Conservation (phyloP, 2,329 filamentous ascomycete genomes). For the Fusarium subtropicale region DNA sequence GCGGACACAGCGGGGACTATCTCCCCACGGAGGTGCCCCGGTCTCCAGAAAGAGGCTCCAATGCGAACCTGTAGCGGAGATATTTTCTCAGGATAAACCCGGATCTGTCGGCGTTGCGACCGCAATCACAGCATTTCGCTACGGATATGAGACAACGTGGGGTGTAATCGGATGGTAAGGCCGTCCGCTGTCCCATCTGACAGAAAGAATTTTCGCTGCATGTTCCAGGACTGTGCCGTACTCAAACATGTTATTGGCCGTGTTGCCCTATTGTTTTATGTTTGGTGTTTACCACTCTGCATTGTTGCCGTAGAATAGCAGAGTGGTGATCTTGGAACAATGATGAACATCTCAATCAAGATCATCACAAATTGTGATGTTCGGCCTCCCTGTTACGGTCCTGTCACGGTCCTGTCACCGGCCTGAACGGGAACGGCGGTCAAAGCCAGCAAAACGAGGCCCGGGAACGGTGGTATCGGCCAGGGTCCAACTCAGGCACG, state of each 20-base stretch:
- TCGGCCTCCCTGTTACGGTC: conserved; percentile 12
- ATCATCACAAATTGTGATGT: conserved; percentile 9
- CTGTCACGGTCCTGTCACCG: too few relatives aligned
- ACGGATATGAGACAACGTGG: conserved; percentile 33
- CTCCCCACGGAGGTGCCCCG: conserved; percentile 38
- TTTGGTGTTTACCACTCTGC: conserved; percentile 3
- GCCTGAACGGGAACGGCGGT: conserved; percentile 21
- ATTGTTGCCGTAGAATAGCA: conserved; percentile 16
- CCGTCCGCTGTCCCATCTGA: too few relatives aligned
- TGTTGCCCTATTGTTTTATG: too few relatives aligned
- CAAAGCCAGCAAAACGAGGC: conserved; percentile 17
- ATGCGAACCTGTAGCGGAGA: conserved; percentile 25
- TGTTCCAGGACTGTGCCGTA: conserved; percentile 25
- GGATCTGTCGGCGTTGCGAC: conserved; percentile 33
- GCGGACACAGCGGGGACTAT: conserved; percentile 33
- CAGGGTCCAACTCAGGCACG: conserved; percentile 1
- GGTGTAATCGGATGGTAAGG: neutral
- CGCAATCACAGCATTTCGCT: conserved; percentile 24
- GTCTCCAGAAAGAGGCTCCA: conserved; percentile 13
- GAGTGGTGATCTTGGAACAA: neutral
- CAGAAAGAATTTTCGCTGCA: conserved; percentile 36
- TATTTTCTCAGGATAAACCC: conserved; percentile 21
- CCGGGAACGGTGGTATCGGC: conserved; percentile 13
- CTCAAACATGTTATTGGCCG: conserved; percentile 24
- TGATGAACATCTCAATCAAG: conserved; percentile 7